Evolutionary conservation across 192 early-diverging fungal species (phyloP).

Genomic region (Rhizophagus clarus): DNA sequence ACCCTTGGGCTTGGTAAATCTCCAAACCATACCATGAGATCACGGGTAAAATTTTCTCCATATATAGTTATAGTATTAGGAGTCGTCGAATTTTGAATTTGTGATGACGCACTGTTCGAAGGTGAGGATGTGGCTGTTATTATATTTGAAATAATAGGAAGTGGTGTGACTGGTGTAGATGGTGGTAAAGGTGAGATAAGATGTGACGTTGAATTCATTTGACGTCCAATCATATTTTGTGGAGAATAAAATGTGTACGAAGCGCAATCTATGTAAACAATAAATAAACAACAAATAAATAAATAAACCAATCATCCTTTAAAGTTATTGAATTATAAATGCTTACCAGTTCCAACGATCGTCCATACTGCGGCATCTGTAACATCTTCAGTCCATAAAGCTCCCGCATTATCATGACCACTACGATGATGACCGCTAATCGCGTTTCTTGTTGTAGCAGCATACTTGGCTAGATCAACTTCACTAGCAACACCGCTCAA

Average conservation of each 20-base stretch:
- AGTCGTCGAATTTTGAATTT: constrained; percentile 4
- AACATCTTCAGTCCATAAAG: constrained; percentile 78
- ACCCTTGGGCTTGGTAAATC: constrained; percentile 54
- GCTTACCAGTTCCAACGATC: constrained; percentile 79
- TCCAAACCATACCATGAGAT: constrained; percentile 75
- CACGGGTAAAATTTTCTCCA: constrained; percentile 71
- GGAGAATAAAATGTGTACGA: constrained; percentile 56
- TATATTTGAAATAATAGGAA: constrained; percentile 12
- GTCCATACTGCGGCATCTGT: constrained; percentile 93
- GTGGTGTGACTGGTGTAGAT: constrained; percentile 25
- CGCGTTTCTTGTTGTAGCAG: constrained; percentile 30
- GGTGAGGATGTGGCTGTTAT: constrained; percentile 24
- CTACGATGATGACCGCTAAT: constrained; percentile 15
- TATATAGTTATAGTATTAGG: constrained; percentile 56
- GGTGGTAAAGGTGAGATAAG: constrained; percentile 25
- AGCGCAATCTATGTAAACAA: constrained; percentile 48
- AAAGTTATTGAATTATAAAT: constrained; percentile 14
- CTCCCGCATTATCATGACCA: constrained; percentile 31
- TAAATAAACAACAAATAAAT: constrained; percentile 4
- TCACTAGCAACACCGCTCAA: constrained; percentile 47
- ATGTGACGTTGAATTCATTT: constrained; percentile 29
- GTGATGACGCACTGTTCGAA: constrained; percentile 21
- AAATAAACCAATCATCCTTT: constrained; percentile 18
- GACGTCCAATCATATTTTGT: constrained; percentile 38
- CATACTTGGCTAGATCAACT: constrained; percentile 41